Evolutionary conservation across 192 early-diverging fungal genomes (phyloP).

Genomic region (Backusella tarrabulga): DNA sequence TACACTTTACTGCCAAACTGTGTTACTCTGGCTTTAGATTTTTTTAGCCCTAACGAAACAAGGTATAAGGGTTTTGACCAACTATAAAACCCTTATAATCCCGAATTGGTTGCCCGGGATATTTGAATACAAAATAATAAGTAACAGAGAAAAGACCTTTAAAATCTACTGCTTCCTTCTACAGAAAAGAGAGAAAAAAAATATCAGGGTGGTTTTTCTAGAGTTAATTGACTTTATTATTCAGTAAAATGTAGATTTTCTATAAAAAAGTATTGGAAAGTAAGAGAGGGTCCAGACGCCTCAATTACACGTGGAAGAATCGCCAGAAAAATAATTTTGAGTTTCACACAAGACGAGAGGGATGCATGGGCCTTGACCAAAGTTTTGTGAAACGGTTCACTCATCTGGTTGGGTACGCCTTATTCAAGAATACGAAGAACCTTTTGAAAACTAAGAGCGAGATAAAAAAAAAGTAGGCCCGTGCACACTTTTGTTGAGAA

Average conservation of each 20-base stretch:
- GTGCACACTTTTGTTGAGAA: background rate
- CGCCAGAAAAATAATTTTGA: background rate
- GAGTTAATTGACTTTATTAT: background rate
- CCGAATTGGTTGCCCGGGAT: background rate
- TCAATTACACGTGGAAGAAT: background rate
- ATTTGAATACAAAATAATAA: background rate
- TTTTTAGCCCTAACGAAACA: background rate
- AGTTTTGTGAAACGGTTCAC: background rate
- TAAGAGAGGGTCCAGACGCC: background rate
- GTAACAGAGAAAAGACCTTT: background rate
- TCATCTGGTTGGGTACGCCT: background rate
- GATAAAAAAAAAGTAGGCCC: background rate
- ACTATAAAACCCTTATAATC: background rate
- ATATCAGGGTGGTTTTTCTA: background rate
- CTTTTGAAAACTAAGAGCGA: background rate
- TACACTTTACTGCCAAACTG: background rate
- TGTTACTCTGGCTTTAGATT: constrained; percentile 9
- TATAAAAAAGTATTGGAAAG: background rate
- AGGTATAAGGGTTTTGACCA: background rate
- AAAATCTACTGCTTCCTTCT: background rate
- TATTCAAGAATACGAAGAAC: background rate
- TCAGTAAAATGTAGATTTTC: background rate
- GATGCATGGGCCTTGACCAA: background rate
- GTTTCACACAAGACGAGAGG: background rate
- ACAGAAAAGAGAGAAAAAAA: background rate